A percentile compares a stretch with the other conserved stretches of the same genome.
Evolutionary conservation across 2,329 filamentous ascomycete species (phyloP).

Genomic region (Aspergillus unguis): DNA sequence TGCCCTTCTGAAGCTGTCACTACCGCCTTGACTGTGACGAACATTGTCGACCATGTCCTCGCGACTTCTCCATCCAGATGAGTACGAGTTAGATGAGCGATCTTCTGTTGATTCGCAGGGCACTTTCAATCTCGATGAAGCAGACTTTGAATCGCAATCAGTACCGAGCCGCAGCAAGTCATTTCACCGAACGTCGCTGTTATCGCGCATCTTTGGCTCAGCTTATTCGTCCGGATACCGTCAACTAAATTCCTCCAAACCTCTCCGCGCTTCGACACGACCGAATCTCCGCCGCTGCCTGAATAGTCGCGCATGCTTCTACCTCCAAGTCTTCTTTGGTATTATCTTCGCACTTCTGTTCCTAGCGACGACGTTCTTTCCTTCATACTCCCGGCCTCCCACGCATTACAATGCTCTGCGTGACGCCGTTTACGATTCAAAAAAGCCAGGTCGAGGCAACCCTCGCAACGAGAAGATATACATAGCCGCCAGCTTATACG

Average conservation of each 20-base stretch:
- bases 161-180: constrained; percentile 27
- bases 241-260: constrained; percentile 27
- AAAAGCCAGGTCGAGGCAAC: constrained; percentile 47
- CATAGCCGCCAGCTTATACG: constrained; percentile 69
- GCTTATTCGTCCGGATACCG: constrained; percentile 30
- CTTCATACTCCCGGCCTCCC: constrained; percentile 56
- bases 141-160: constrained; percentile 41
- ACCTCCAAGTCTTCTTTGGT: constrained; percentile 24
- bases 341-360: constrained; percentile 25
- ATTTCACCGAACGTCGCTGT: constrained; percentile 20
- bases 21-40: constrained; percentile 14
- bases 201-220: constrained; percentile 28
- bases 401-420: constrained; percentile 48
- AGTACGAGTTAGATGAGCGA: constrained; percentile 40
- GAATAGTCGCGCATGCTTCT: constrained; percentile 31
- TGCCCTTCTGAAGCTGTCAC: constrained; percentile 8
- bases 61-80: constrained; percentile 39
- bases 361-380: constrained; percentile 49
- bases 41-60: constrained; percentile 31
- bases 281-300: constrained; percentile 27
- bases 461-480: constrained; percentile 64
- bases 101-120: constrained; percentile 40
- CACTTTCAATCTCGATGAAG: constrained; percentile 42
- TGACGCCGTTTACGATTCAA: constrained; percentile 28
- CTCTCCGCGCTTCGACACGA: constrained; percentile 21